A percentile compares a stretch with the other conserved stretches of the same genome.
phyloP scores from a whole-genome alignment of 139 green algal species.

The Micractinium sp. region DNA sequence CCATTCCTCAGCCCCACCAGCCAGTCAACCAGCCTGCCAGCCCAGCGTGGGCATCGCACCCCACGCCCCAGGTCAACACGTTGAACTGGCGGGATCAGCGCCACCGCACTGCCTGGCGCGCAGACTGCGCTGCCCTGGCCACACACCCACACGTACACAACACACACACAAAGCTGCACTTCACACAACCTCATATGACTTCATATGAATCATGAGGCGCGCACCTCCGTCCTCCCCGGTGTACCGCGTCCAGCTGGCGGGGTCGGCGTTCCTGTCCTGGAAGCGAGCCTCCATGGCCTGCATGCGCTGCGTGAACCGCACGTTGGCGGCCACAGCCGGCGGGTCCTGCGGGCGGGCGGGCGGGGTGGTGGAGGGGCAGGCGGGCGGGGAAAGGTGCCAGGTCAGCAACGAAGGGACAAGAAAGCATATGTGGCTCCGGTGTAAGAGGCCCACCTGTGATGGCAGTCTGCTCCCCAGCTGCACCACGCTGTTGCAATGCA shows the following conservation, averaged over 20 bases:
- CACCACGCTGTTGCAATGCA: neutral
- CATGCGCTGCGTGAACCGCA: constrained; percentile 17
- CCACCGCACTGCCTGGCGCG: neutral
- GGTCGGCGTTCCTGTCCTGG: neutral
- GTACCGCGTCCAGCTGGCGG: constrained; percentile 4
- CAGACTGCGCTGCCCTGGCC: neutral
- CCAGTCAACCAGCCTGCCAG: no score
- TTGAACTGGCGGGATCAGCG: no score
- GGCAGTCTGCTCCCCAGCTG: neutral
- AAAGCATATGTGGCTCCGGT: no score
- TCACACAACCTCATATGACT: neutral
- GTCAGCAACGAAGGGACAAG: neutral
- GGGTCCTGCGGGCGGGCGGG: constrained; percentile 11
- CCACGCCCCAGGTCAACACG: no score
- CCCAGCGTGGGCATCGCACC: no score
- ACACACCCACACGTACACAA: no score
- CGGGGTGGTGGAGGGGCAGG: no score
- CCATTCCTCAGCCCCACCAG: no score
- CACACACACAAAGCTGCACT: neutral
- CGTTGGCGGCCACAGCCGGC: neutral
- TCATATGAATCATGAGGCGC: no score
- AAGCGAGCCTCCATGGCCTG: constrained; percentile 4
- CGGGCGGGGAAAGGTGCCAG: neutral
- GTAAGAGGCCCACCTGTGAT: no score
- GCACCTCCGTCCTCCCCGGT: neutral